Percentiles rank a stretch among this genome's conserved stretches.
These are phyloP conservation scores for Umbellularia californica DNA, from an alignment of 164 flowering plant species.

Conservation along the genomic window DNA sequence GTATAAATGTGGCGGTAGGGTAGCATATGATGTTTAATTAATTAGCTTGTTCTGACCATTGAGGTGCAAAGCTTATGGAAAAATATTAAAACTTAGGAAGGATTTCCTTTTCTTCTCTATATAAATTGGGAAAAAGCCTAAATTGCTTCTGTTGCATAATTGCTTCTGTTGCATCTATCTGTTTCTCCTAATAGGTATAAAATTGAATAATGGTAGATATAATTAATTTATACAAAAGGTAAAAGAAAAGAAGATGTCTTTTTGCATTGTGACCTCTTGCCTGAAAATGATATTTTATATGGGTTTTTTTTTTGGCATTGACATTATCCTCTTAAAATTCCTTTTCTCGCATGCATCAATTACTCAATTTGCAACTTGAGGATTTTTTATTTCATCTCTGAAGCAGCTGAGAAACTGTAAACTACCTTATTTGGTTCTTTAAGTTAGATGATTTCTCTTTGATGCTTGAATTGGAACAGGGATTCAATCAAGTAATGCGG, in stretches of 20 bases:
- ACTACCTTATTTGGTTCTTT: neutral
- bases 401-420: neutral
- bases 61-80: neutral
- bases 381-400: neutral
- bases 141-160: no score
- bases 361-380: neutral
- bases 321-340: neutral
- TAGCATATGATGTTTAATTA: neutral
- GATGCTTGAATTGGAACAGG: constrained; percentile 41
- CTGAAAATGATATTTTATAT: no score
- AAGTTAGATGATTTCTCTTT: constrained; percentile 2
- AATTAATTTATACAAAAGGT: no score
- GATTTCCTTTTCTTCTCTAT: no score
- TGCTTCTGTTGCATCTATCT: no score
- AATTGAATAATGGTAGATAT: no score
- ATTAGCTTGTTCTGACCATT: neutral
- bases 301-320: neutral
- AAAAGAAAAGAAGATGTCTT: no score
- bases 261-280: no score
- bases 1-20: neutral
- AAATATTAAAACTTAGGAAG: neutral
- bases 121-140: no score
- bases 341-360: neutral
- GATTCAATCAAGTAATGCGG: constrained; percentile 59
- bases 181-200: no score